A percentile compares a stretch with the other conserved stretches of the same genome.
Conservation (phyloP, 139 green algal species). For the Chlorella ohadii region DNA sequence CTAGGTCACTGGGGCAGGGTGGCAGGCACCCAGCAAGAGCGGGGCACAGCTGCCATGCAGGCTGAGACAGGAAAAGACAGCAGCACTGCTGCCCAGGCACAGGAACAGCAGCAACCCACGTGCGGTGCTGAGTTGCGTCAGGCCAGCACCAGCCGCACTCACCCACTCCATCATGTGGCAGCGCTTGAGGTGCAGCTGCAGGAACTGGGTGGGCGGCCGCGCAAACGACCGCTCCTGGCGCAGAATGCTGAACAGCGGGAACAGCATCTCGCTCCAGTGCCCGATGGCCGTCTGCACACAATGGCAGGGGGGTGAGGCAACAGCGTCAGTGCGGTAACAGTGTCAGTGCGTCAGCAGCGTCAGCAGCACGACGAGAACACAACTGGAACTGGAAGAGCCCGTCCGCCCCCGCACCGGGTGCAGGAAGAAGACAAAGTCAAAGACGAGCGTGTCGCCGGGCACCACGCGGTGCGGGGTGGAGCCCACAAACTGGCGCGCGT, state of each 20-base stretch:
- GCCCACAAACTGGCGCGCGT: conserved; percentile 39
- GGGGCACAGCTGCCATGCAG: too few species aligned
- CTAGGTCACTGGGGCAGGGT: too few species aligned
- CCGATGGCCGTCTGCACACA: conserved; percentile 82
- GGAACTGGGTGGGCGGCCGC: conserved; percentile 61
- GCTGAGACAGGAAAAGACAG: too few species aligned
- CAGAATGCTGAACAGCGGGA: conserved; percentile 78
- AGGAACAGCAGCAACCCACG: conserved; percentile 62
- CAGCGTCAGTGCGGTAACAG: too few species aligned
- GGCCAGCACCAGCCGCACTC: conserved; percentile 10
- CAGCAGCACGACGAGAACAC: too few species aligned
- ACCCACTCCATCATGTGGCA: conserved; percentile 89
- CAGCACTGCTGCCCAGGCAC: conserved; percentile 20
- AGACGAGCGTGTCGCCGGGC: conserved; percentile 81
- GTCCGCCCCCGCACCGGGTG: conserved; percentile 63
- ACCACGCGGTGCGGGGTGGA: conserved; percentile 57
- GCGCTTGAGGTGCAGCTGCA: conserved; percentile 80
- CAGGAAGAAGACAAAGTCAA: conserved; percentile 90
- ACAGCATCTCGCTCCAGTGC: conserved; percentile 90
- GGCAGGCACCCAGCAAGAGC: too few species aligned
- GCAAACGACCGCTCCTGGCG: conserved; percentile 54
- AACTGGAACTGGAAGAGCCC: too few species aligned
- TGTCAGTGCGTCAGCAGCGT: too few species aligned
- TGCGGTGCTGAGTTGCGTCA: too few species aligned
- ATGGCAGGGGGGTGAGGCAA: neutral